A percentile compares a stretch with the other conserved stretches of the same genome.
These are phyloP conservation scores for Lepidium didymum DNA, from an alignment of 345 rosid genomes.

Conservation along the genomic window DNA sequence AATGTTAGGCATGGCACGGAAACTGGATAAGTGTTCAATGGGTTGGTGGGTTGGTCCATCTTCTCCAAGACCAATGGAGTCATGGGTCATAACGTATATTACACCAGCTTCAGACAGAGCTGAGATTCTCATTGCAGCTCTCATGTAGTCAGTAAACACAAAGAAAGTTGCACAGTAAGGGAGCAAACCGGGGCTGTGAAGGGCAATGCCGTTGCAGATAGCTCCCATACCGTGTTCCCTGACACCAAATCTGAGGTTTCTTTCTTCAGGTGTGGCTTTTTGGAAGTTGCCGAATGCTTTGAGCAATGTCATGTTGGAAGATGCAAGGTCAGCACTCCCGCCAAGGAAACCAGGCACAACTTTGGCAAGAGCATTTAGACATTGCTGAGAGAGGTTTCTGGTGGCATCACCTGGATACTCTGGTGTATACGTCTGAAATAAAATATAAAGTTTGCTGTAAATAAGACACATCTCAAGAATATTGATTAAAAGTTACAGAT, in stretches of 20 bases:
- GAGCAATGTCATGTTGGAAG: constrained; percentile 91
- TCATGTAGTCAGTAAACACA: constrained; percentile 99
- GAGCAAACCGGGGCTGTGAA: constrained; percentile 77
- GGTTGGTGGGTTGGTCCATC: constrained; percentile 99
- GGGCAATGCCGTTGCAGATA: constrained; percentile 88
- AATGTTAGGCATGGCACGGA: constrained; percentile 97
- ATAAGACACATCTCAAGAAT: neutral
- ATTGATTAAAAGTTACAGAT: neutral
- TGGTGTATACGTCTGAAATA: constrained; percentile 62
- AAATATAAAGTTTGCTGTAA: neutral
- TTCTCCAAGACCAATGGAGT: constrained; percentile 98
- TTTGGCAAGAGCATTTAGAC: constrained; percentile 69
- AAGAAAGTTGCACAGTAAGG: constrained; percentile 99
- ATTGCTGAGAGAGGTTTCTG: constrained; percentile 82
- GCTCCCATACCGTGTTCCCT: constrained; percentile 99
- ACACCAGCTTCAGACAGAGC: constrained; percentile 82
- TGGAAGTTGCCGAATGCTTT: constrained; percentile 87
- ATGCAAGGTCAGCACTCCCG: constrained; percentile 96
- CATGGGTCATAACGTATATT: constrained; percentile 96
- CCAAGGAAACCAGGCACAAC: constrained; percentile 87
- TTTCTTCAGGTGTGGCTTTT: constrained; percentile 78
- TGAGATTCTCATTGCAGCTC: constrained; percentile 91
- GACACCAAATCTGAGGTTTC: constrained; percentile 86
- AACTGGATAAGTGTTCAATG: constrained; percentile 88
- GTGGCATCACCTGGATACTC: constrained; percentile 94